These are phyloP conservation scores for Kwoniella botswanensis DNA, from an alignment of 768 basidiomycete species.

Conservation along the genomic window DNA sequence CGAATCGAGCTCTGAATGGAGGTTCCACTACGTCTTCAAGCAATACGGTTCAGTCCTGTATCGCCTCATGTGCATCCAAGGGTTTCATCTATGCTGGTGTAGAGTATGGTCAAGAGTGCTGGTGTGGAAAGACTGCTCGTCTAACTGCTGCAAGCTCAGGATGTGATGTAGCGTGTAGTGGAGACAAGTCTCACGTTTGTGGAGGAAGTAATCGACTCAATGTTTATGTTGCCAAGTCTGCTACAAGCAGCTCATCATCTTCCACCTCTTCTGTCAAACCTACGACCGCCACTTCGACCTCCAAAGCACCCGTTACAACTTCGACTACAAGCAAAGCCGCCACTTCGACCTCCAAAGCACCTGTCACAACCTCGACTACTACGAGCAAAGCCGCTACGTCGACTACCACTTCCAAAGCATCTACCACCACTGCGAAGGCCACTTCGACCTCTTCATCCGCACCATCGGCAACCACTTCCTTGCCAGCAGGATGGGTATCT, in stretches of 20 bases:
- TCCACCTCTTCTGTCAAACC: neutral
- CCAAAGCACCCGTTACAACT: constrained; percentile 2
- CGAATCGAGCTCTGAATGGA: constrained; percentile 38
- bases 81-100: constrained; percentile 36
- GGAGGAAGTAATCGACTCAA: constrained; percentile 34
- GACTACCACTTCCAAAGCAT: neutral
- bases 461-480: neutral
- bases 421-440: constrained; percentile 6
- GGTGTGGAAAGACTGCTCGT: constrained; percentile 23
- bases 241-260: neutral
- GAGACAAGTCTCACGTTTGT: constrained; percentile 24
- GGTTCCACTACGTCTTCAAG: constrained; percentile 34
- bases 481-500: constrained; percentile 35
- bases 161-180: constrained; percentile 35
- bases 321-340: neutral
- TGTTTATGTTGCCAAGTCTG: constrained; percentile 12
- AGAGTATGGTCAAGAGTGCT: constrained; percentile 38
- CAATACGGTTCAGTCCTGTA: constrained; percentile 30
- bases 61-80: constrained; percentile 21
- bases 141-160: constrained; percentile 16
- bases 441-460: constrained; percentile 11
- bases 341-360: neutral
- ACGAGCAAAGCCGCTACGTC: neutral
- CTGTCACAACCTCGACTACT: constrained; percentile 6
- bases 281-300: neutral